These are phyloP conservation scores for Mycena venus DNA, from an alignment of 768 basidiomycete species.

Conservation along the genomic window DNA sequence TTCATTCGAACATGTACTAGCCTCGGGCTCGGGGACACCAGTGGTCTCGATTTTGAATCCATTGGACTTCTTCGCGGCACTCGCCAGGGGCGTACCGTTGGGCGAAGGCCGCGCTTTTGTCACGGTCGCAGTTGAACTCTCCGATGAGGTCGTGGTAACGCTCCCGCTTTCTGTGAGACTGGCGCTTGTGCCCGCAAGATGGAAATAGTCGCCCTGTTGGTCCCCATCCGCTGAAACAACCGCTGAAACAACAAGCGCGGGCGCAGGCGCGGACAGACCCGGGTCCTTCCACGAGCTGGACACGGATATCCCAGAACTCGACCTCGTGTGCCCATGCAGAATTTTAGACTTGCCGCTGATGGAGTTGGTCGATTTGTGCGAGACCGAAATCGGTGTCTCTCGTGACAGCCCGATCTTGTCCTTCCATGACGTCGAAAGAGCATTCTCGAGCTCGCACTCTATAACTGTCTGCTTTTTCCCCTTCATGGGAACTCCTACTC, in stretches of 20 bases:
- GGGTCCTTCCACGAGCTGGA: slow-evolving; percentile 66
- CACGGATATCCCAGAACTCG: slow-evolving; percentile 53
- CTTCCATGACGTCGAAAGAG: slow-evolving; percentile 56
- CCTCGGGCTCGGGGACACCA: slow-evolving; percentile 22
- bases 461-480: slow-evolving; percentile 47
- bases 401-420: slow-evolving; percentile 53
- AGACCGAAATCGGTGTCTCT: slow-evolving; percentile 54
- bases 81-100: slow-evolving; percentile 49
- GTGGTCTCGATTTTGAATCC: slow-evolving; percentile 25
- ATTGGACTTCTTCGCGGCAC: slow-evolving; percentile 33
- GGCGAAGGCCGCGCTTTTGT: slow-evolving; percentile 59
- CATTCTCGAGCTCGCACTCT: slow-evolving; percentile 48
- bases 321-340: slow-evolving; percentile 48
- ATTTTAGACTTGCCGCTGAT: slow-evolving; percentile 49
- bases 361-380: slow-evolving; percentile 50
- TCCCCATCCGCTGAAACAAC: slow-evolving; percentile 60
- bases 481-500: slow-evolving; percentile 49
- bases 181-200: slow-evolving; percentile 42
- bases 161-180: slow-evolving; percentile 35
- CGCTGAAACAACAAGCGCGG: slow-evolving; percentile 66
- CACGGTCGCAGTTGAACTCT: slow-evolving; percentile 56
- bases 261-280: slow-evolving; percentile 64
- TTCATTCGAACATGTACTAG: slow-evolving; percentile 10
- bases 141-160: slow-evolving; percentile 42
- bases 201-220: slow-evolving; percentile 53